These are phyloP conservation scores for Glycine soja DNA, from an alignment of 306 rosid genomes.

Conservation along the genomic window DNA sequence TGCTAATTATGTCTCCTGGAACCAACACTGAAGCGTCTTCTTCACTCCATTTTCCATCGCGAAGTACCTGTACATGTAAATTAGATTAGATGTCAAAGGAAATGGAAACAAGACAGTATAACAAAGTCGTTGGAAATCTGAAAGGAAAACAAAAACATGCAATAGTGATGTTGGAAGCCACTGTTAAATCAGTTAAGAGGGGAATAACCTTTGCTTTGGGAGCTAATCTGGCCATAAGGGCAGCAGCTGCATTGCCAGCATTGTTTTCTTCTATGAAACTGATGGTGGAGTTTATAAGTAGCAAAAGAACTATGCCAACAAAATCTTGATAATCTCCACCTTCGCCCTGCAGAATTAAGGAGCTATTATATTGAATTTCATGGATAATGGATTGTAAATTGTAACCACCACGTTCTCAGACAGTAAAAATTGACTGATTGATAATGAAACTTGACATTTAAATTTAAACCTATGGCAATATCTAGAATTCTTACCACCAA, in stretches of 20 bases:
- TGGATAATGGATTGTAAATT: conserved; percentile 5
- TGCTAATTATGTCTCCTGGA: no score
- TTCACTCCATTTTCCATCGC: no score
- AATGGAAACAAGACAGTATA: neutral
- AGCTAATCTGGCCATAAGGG: no score
- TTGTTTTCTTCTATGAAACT: conserved; percentile 61
- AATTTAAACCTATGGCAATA: neutral
- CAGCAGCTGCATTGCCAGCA: no score
- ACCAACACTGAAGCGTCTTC: no score
- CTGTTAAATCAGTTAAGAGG: conserved; percentile 17
- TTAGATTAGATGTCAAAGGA: neutral
- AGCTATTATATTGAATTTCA: conserved; percentile 3
- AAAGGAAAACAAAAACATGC: no score
- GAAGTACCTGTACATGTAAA: neutral
- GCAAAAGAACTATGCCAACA: conserved; percentile 66
- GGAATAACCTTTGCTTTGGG: neutral
- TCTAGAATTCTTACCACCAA: conserved; percentile 8
- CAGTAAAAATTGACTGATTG: neutral
- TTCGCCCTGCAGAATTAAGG: conserved; percentile 50
- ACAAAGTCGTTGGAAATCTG: neutral
- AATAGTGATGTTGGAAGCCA: neutral
- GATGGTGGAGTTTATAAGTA: conserved; percentile 72
- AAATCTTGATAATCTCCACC: conserved; percentile 65
- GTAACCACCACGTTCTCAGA: conserved; percentile 4
- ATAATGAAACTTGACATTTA: conserved; percentile 20